Conservation (phyloP, 139 green algal genomes). For the Bryopsis sp. region DNA sequence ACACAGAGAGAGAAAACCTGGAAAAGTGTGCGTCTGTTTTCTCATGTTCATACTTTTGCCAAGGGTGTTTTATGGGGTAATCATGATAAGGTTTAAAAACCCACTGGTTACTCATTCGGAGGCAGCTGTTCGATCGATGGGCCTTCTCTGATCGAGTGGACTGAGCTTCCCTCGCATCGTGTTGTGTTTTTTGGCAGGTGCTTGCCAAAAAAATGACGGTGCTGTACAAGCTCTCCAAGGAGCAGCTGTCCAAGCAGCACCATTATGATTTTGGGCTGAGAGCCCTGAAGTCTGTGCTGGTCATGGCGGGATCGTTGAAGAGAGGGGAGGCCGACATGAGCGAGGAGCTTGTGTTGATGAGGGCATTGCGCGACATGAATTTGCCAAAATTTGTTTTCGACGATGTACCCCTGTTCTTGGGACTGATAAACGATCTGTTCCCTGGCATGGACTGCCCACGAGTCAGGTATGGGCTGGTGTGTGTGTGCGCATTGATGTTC, state of each 20-base stretch:
- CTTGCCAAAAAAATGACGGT: conserved; percentile 86
- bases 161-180: no score
- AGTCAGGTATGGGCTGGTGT: no score
- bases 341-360: conserved; percentile 75
- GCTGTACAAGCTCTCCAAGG: conserved; percentile 71
- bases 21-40: not conserved
- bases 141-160: no score
- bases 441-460: conserved; percentile 65
- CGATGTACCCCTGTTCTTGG: conserved; percentile 78
- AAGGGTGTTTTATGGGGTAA: no score
- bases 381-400: conserved; percentile 84
- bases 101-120: not conserved
- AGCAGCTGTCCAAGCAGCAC: conserved; percentile 79
- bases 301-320: conserved; percentile 78
- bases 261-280: conserved; percentile 84
- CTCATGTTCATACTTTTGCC: not conserved
- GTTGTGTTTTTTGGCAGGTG: conserved; percentile 24
- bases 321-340: conserved; percentile 45
- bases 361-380: conserved; percentile 82
- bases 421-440: conserved; percentile 69
- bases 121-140: no score
- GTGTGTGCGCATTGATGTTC: no score
- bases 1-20: no score
- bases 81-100: no score
- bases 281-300: conserved; percentile 71